Evolutionary conservation across 495 filamentous ascomycete genomes (phyloP).

Genomic region (Annulohypoxylon maeteangense): DNA sequence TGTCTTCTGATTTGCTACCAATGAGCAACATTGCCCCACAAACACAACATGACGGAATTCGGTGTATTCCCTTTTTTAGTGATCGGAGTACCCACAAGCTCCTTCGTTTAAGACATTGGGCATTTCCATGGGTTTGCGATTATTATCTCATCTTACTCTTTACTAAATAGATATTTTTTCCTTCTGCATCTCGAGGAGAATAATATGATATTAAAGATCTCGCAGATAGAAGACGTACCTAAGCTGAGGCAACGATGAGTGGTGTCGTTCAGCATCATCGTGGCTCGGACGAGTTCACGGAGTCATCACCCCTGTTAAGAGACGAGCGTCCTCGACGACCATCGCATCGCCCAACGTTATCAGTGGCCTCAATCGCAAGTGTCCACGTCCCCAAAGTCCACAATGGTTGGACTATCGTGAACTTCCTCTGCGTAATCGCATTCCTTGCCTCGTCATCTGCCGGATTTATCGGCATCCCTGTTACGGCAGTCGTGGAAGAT

Average conservation of each 20-base stretch:
- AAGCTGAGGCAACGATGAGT: not conserved
- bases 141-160: constrained; percentile 1
- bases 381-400: constrained; percentile 30
- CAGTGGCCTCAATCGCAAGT: constrained; percentile 31
- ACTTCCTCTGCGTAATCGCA: constrained; percentile 31
- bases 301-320: constrained; percentile 17
- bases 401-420: constrained; percentile 20
- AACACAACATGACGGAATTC: constrained; percentile 6
- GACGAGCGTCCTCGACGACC: constrained; percentile 11
- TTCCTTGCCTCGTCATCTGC: constrained; percentile 23
- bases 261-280: constrained; percentile 4
- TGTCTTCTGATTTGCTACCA: constrained; percentile 6
- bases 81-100: constrained; percentile 4
- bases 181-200: not conserved
- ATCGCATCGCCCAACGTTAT: constrained; percentile 16
- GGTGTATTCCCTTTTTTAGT: constrained; percentile 20
- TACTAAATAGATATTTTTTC: not conserved
- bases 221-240: not conserved
- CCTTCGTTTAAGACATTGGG: not conserved
- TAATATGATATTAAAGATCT: not conserved
- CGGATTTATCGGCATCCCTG: constrained; percentile 35
- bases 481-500: constrained; percentile 45
- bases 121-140: not conserved
- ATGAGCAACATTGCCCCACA: not conserved
- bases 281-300: constrained; percentile 25